Base-by-base conservation (phyloP, 306 rosid genomes). In the Cucumis cinereus region DNA sequence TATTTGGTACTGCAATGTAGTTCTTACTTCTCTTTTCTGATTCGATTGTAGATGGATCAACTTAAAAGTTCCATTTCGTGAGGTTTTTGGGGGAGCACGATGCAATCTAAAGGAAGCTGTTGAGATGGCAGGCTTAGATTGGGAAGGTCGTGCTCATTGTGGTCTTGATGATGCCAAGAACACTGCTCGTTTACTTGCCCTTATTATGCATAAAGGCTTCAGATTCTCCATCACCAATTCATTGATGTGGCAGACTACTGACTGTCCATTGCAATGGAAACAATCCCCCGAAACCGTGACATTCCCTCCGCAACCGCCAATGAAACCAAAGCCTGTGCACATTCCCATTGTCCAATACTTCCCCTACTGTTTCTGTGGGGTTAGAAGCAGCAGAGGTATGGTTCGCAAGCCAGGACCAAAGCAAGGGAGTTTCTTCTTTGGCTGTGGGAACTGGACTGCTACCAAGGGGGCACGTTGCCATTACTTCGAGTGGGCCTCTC, bases 141-240 rank as follows among this genome's bases (percentile, higher is more conserved):
- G 98, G 98, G 93, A 90, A 85, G 98, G 98, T 75, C 93, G 96
- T 63, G 86, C 96, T 77, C 98, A 93, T 81, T 90, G 98, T 77
- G 98, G 96, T 82, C 88, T 93, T 50, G 98, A 93, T 79, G 96
- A 93, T 81, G 96, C 98, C 52, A 93, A 87, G 88, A 93, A 93
- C 72, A 93, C 96, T 2, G 98, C 98, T 81, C 90, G 87, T 64
- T 82, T 93, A 23, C 89, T 93, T 52, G 87, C 88, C 6, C 86
- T 93, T 36, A 90, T 93, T 72, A 90, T 93, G 98, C 83, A 40
- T 54, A 78, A 85, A 77, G 96, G 98, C 75, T 93, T 89, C 84
- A 90, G 72, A 66, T 87, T 93, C 19, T 80, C 96, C 40, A 86
- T 93, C 68, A 92, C 98, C 82, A 92, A 84, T 81, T 82, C 91